phyloP scores from a whole-genome alignment of 2,329 filamentous ascomycete genomes.

The Claviceps paspali region DNA sequence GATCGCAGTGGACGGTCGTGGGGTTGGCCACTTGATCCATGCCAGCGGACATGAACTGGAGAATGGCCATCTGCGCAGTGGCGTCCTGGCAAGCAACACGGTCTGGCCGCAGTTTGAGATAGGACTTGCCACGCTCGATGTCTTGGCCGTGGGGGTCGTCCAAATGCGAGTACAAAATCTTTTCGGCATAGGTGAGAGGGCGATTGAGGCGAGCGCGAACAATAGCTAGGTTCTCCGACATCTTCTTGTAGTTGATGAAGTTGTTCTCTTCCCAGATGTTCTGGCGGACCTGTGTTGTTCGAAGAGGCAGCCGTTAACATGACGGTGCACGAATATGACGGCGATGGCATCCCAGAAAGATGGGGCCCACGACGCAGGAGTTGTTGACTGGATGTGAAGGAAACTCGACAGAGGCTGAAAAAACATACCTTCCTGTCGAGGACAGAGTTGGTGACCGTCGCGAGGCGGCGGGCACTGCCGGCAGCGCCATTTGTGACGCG shows the following conservation, averaged over 20 bases:
- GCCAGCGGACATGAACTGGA: conserved; percentile 99
- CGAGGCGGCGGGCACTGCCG: conserved; percentile 56
- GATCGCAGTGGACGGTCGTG: conserved; percentile 93
- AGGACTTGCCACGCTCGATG: conserved; percentile 87
- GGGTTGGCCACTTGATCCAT: conserved; percentile 93
- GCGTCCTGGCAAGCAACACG: conserved; percentile 99
- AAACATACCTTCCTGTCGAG: conserved; percentile 69
- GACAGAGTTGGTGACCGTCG: conserved; percentile 71
- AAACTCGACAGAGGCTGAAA: neutral
- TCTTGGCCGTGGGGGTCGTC: conserved; percentile 94
- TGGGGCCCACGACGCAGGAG: neutral
- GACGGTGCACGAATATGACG: neutral
- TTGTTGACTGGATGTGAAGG: neutral
- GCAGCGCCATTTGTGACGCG: conserved; percentile 38
- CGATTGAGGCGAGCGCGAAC: conserved; percentile 82
- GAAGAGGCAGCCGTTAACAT: neutral
- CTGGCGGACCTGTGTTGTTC: conserved; percentile 55
- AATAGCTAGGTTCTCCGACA: conserved; percentile 91
- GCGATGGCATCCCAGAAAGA: neutral
- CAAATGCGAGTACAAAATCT: conserved; percentile 97
- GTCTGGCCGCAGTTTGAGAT: conserved; percentile 92
- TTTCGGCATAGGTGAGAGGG: conserved; percentile 90
- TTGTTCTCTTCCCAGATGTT: conserved; percentile 92
- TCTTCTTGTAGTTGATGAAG: conserved; percentile 99
- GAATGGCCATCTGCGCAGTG: conserved; percentile 97